Conservation (phyloP, 148 eudicot species). For the Cornus kousa region DNA sequence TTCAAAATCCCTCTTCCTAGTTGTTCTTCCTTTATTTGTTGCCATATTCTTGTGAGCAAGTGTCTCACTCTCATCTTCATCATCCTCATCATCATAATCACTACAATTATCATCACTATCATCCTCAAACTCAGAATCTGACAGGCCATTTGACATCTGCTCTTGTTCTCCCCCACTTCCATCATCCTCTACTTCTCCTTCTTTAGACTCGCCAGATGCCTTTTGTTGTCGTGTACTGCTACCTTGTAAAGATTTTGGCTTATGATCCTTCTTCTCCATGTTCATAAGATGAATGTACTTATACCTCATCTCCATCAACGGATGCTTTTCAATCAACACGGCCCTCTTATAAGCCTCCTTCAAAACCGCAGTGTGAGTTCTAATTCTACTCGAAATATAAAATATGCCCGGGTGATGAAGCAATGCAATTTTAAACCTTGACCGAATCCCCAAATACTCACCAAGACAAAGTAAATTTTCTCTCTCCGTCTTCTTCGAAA, state of each 20-base stretch:
- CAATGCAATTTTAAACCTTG: slow-evolving; percentile 73
- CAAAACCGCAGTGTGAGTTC: slow-evolving; percentile 75
- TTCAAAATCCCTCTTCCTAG: slow-evolving; percentile 17
- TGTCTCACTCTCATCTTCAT: slow-evolving; percentile 9
- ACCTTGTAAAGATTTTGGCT: slow-evolving; percentile 28
- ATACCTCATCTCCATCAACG: slow-evolving; percentile 66
- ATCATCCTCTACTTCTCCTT: slow-evolving; percentile 21
- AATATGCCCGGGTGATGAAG: slow-evolving; percentile 89
- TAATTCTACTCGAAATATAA: slow-evolving; percentile 68
- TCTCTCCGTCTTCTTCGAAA: slow-evolving; percentile 76
- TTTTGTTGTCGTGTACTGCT: slow-evolving; percentile 15
- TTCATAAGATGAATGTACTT: slow-evolving; percentile 80
- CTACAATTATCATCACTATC: slow-evolving; percentile 26
- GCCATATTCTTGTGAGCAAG: slow-evolving; percentile 6
- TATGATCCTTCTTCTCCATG: slow-evolving; percentile 42
- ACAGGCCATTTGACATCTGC: slow-evolving; percentile 20
- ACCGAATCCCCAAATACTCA: slow-evolving; percentile 65
- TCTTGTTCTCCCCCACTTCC: slow-evolving; percentile 27
- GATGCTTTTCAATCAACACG: slow-evolving; percentile 56
- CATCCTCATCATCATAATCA: slow-evolving; percentile 34
- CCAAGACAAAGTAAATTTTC: slow-evolving; percentile 63
- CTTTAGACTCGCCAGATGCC: slow-evolving; percentile 19
- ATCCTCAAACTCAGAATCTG: slow-evolving; percentile 45
- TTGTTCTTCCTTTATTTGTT: slow-evolving; percentile 22
- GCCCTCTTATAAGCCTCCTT: slow-evolving; percentile 81